These are phyloP conservation scores for Hemileccinum rubropunctum DNA, from an alignment of 768 basidiomycete genomes.

Conservation along the genomic window DNA sequence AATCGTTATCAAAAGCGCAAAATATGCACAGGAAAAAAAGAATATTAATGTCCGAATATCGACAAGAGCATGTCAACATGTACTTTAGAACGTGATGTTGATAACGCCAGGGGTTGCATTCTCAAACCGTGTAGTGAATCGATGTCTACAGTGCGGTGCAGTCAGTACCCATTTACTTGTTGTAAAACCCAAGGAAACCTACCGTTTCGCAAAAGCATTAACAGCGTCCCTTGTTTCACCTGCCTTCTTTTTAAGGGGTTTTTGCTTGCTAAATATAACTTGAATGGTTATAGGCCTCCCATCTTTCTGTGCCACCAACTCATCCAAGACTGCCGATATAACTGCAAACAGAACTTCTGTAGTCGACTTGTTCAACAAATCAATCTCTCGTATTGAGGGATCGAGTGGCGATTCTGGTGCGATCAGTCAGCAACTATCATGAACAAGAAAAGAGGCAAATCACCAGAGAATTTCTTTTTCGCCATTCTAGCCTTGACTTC, in stretches of 20 bases:
- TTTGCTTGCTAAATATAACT: conserved; percentile 2
- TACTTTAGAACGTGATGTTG: conserved; percentile 21
- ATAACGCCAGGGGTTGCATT: conserved; percentile 7
- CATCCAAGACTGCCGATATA: conserved; percentile 7
- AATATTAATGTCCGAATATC: not conserved
- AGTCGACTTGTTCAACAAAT: not conserved
- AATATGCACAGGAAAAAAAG: not conserved
- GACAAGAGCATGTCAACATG: not conserved
- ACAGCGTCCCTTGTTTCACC: conserved; percentile 8
- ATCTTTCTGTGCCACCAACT: conserved; percentile 13
- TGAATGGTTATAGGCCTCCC: conserved; percentile 17
- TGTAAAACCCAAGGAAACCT: not conserved
- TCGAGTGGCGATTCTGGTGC: conserved; percentile 9
- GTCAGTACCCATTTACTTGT: conserved; percentile 4
- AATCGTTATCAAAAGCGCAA: conserved; percentile 13
- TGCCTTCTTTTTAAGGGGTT: not conserved
- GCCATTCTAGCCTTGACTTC: conserved; percentile 11
- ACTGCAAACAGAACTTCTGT: conserved; percentile 2
- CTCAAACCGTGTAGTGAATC: not conserved
- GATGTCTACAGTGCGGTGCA: conserved; percentile 11
- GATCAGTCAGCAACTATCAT: not conserved
- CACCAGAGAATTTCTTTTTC: conserved; percentile 24
- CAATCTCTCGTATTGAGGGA: not conserved
- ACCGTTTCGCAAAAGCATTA: conserved; percentile 16
- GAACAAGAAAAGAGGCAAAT: not conserved